These are phyloP conservation scores for Bipolaris oryzae DNA, from an alignment of 2,329 filamentous ascomycete species.

Conservation along the genomic window DNA sequence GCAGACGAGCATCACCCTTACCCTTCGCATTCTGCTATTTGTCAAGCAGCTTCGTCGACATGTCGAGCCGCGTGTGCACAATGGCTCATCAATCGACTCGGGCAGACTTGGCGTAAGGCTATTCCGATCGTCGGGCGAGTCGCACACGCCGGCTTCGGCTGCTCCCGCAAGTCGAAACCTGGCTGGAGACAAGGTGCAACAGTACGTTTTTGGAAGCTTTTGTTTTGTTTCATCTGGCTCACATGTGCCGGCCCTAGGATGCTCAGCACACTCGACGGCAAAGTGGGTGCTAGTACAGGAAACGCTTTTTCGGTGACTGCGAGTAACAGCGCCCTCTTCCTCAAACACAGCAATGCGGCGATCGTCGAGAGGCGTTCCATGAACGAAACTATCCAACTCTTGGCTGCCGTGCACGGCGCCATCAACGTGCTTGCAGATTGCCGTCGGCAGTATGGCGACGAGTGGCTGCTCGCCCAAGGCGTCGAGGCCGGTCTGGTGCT, in stretches of 20 bases:
- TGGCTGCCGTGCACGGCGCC: constrained; percentile 42
- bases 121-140: constrained; percentile 28
- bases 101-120: constrained; percentile 33
- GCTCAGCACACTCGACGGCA: constrained; percentile 36
- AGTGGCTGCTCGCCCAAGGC: constrained; percentile 42
- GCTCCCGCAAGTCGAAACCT: constrained; percentile 38
- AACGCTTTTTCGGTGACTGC: constrained; percentile 40
- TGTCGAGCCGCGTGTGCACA: constrained; percentile 39
- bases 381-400: constrained; percentile 33
- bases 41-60: constrained; percentile 48
- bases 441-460: constrained; percentile 35
- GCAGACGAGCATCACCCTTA: constrained; percentile 43
- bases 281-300: constrained; percentile 14
- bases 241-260: constrained; percentile 40
- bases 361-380: constrained; percentile 39
- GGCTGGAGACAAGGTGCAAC: constrained; percentile 44
- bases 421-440: constrained; percentile 37
- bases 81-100: constrained; percentile 28
- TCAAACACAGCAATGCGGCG: constrained; percentile 41
- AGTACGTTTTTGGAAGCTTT: constrained; percentile 40
- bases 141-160: constrained; percentile 28
- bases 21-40: constrained; percentile 48
- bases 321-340: constrained; percentile 41
- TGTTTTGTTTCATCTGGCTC: constrained; percentile 40
- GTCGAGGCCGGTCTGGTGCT: constrained; percentile 36